Conservation (phyloP, 2,329 filamentous ascomycete species). For the Talaromyces sp. region DNA sequence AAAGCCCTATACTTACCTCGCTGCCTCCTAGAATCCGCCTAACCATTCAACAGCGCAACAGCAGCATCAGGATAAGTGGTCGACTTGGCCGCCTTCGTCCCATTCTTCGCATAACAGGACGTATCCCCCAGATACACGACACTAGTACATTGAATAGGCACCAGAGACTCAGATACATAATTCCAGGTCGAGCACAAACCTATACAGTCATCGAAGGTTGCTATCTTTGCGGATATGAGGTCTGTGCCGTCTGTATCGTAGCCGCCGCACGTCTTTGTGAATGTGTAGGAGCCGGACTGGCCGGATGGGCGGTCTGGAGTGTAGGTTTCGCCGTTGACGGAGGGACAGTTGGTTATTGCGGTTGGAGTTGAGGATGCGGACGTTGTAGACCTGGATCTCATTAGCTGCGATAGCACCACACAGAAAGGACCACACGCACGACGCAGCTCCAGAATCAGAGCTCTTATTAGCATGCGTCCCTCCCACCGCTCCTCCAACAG, state of each 20-base stretch:
- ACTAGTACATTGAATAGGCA: too few relatives aligned
- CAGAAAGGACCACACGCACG: not conserved
- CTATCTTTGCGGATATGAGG: too few relatives aligned
- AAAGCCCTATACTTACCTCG: not conserved
- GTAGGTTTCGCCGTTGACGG: not conserved
- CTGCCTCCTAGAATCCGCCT: not conserved
- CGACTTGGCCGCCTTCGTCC: too few relatives aligned
- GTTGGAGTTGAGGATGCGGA: not conserved
- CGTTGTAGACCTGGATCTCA: not conserved
- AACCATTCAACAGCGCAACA: not conserved
- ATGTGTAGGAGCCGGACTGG: not conserved
- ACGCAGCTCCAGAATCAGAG: not conserved
- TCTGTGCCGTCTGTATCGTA: too few relatives aligned
- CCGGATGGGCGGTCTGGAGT: not conserved
- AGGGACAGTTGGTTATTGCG: not conserved
- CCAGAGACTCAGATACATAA: too few relatives aligned
- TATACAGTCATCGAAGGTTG: too few relatives aligned
- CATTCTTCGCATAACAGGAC: too few relatives aligned
- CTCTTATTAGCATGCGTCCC: not conserved
- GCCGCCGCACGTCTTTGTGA: too few relatives aligned
- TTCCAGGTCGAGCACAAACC: too few relatives aligned
- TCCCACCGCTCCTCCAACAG: not conserved
- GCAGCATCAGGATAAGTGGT: not conserved
- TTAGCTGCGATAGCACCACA: not conserved
- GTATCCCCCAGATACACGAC: too few relatives aligned